Evolutionary conservation across 2,329 filamentous ascomycete genomes (phyloP), one percentile per base, ranked within the genome.

Genomic region (Pezicula neosporulosa): DNA sequence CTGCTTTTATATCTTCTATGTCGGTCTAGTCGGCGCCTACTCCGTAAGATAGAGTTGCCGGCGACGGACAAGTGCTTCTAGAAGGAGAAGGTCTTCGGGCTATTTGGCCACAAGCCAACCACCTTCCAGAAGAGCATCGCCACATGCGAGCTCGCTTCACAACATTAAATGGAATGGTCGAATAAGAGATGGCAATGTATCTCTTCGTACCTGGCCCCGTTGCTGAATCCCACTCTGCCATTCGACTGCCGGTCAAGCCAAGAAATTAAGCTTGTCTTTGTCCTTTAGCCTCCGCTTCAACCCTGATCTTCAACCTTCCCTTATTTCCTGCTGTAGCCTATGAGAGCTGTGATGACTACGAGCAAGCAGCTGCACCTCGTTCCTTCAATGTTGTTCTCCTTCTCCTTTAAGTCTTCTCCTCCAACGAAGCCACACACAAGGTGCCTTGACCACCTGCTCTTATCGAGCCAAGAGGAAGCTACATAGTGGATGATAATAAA

Each of bases 201-300:
- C 28, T 30, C 28, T 8, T 8, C 9, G 38, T 42, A 12, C 15
- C 38, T 6, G 38, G 38, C 38, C 21, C 7, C 44, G 49, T 48
- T 44, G 47, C 49, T 45, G 42, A 48, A 39, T 44, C n/a, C 16
- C 33, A 37, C 19, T 18, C 39, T 52, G 18, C 35, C 39, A 58
- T 59, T 58, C 51, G 56, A 56, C 48, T 53, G 57, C 51, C 54
- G 54, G 56, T 59, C 55, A 21, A 24, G 41, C 16, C 41, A 21
- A 43, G 21, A 6, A 27, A 16, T 39, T 39, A 39, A 39, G 37
- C 37, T 16, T 39, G 21, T 21, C 21, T 21, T 21, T 21, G 5
- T 5, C 21, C 37, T 39, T 39, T 12, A 39, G 37, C 13, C 37
- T 39, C 37, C 37, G 5, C 21, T 19, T n/a, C 12, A 39, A 43